These are phyloP conservation scores for Tuber indicum DNA, from an alignment of 495 filamentous ascomycete species.

Conservation along the genomic window DNA sequence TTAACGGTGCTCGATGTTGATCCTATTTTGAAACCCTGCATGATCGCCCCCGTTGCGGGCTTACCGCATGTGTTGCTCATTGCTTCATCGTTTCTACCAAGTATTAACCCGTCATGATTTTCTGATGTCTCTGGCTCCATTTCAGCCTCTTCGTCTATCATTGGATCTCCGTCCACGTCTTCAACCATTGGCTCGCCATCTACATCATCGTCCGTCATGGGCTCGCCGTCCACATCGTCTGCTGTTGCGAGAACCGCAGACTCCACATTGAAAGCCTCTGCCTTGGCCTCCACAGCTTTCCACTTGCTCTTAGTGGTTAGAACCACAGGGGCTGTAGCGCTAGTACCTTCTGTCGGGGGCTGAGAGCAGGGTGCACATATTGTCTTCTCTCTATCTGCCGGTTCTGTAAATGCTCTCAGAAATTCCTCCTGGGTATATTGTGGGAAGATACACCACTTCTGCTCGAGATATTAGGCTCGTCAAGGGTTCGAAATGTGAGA, in stretches of 20 bases:
- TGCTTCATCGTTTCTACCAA: conserved; percentile 30
- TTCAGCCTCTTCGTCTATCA: conserved; percentile 37
- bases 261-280: conserved; percentile 31
- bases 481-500: neutral
- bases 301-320: conserved; percentile 58
- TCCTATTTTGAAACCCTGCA: conserved; percentile 25
- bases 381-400: conserved; percentile 2
- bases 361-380: neutral
- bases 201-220: conserved; percentile 51
- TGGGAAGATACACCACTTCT: conserved; percentile 72
- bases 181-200: conserved; percentile 50
- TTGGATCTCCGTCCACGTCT: conserved; percentile 32
- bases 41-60: conserved; percentile 37
- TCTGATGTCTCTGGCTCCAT: conserved; percentile 36
- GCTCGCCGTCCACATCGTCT: conserved; percentile 52
- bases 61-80: conserved; percentile 31
- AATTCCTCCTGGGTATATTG: conserved; percentile 68
- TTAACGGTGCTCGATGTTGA: neutral
- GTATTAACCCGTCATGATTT: conserved; percentile 22
- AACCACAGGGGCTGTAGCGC: conserved; percentile 25
- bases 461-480: neutral
- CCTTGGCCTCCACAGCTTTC: conserved; percentile 60
- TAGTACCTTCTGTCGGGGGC: conserved; percentile 4
- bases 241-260: conserved; percentile 45
- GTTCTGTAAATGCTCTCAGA: conserved; percentile 56